phyloP scores from a whole-genome alignment of 2,329 filamentous ascomycete species.

The Penicillium corylophilum region DNA sequence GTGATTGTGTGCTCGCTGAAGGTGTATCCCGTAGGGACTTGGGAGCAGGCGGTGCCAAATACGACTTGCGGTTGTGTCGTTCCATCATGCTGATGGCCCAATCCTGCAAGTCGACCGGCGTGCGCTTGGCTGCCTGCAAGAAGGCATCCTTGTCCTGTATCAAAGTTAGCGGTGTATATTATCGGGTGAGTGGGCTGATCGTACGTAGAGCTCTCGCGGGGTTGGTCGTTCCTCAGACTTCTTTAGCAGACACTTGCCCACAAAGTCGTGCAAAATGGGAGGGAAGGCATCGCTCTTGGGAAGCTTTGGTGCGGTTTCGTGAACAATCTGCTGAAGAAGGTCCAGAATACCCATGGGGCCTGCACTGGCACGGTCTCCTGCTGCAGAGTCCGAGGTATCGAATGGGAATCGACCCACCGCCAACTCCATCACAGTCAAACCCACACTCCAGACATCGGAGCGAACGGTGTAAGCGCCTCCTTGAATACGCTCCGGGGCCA shows the following conservation, averaged over 20 bases:
- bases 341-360: slow-evolving; percentile 92
- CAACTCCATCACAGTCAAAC: slow-evolving; percentile 91
- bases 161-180: slow-evolving; percentile 7
- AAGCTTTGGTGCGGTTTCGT: slow-evolving; percentile 88
- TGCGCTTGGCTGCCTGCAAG: slow-evolving; percentile 92
- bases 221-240: slow-evolving; percentile 85
- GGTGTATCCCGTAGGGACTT: slow-evolving; percentile 63
- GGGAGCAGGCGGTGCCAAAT: slow-evolving; percentile 78
- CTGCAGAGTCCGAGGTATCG: slow-evolving; percentile 75
- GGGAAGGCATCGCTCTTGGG: slow-evolving; percentile 98
- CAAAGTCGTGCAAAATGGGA: slow-evolving; percentile 91
- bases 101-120: slow-evolving; percentile 86
- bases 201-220: slow-evolving; percentile 86
- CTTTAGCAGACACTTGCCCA: slow-evolving; percentile 92
- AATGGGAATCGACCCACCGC: slow-evolving; percentile 98
- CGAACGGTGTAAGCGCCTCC: slow-evolving; percentile 97
- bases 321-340: slow-evolving; percentile 93
- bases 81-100: slow-evolving; percentile 96
- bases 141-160: slow-evolving; percentile 84
- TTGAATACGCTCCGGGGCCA: slow-evolving; percentile 97
- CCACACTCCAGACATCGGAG: slow-evolving; percentile 98
- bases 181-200: slow-evolving; percentile 32
- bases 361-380: slow-evolving; percentile 62
- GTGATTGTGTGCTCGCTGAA: slow-evolving; percentile 53
- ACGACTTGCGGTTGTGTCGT: slow-evolving; percentile 90